These are phyloP conservation scores for Linanthus parryae DNA, from an alignment of 148 eudicot species.

Conservation along the genomic window DNA sequence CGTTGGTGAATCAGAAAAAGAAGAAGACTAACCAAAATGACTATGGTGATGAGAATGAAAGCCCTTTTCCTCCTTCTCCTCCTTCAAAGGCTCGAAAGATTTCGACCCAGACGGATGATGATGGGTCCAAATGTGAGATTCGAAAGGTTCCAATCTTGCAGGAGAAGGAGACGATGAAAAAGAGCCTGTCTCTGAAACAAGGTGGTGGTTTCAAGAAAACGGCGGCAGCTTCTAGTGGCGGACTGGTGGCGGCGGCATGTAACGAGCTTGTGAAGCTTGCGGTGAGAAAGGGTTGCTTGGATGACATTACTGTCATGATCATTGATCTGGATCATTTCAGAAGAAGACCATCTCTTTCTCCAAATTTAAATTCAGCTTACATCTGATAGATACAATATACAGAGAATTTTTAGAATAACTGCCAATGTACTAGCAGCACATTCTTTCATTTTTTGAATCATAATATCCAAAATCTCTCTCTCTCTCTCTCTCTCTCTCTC, in stretches of 20 bases:
- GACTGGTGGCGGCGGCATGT: constrained; percentile 57
- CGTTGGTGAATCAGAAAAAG: constrained; percentile 34
- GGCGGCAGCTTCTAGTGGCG: constrained; percentile 20
- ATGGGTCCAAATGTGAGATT: constrained; percentile 17
- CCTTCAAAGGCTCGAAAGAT: constrained; percentile 25
- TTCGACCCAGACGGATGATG: constrained; percentile 13
- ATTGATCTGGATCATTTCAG: constrained; percentile 58
- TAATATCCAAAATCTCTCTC: no score
- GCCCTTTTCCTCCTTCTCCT: no score
- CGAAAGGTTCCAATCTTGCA: constrained; percentile 33
- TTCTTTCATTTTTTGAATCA: no score
- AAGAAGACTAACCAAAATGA: constrained; percentile 23
- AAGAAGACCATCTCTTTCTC: background rate
- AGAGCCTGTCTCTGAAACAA: constrained; percentile 23
- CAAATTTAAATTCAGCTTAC: no score
- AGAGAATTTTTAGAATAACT: no score
- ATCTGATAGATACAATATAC: no score
- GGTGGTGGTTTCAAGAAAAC: constrained; percentile 16
- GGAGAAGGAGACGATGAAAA: constrained; percentile 25
- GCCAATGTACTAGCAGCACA: no score
- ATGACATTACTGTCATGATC: constrained; percentile 84
- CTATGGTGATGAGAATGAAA: constrained; percentile 33
- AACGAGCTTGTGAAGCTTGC: constrained; percentile 78
- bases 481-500: no score
- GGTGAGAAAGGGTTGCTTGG: constrained; percentile 68